A percentile compares a stretch with the other conserved stretches of the same genome.
phyloP scores from a whole-genome alignment of 2,329 filamentous ascomycete genomes.

The Hymenoscyphus scutula region DNA sequence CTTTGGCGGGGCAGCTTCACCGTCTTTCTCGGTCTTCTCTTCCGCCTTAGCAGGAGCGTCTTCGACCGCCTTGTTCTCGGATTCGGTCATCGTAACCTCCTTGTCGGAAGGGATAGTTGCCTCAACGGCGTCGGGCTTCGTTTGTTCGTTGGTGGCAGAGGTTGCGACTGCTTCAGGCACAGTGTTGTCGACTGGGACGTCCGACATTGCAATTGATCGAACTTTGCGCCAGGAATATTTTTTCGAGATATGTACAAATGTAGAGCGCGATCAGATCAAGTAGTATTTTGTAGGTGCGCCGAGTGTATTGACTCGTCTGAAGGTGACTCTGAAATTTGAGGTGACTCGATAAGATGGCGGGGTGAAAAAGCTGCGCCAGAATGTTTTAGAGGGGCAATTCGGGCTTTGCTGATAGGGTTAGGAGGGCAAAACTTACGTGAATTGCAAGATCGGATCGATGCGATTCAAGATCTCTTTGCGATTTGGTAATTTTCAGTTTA shows the following conservation, averaged over 20 bases:
- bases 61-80: constrained; percentile 20
- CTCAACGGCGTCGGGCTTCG: constrained; percentile 10
- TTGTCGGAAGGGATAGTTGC: constrained; percentile 18
- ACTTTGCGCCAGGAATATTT: not conserved
- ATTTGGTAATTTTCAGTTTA: not conserved
- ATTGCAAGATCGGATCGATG: not conserved
- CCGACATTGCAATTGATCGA: constrained; percentile 27
- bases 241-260: constrained; percentile 7
- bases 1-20: constrained; percentile 15
- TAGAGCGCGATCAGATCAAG: not conserved
- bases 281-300: constrained; percentile 9
- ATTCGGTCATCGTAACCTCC: constrained; percentile 15
- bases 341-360: constrained; percentile 30
- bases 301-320: not conserved
- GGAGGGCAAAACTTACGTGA: not conserved
- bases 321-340: constrained; percentile 10
- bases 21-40: constrained; percentile 11
- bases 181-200: constrained; percentile 24
- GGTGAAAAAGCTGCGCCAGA: constrained; percentile 23
- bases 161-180: constrained; percentile 28
- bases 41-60: constrained; percentile 2
- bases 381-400: constrained; percentile 8
- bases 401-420: not conserved
- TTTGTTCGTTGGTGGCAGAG: constrained; percentile 24
- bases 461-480: not conserved